Evolutionary conservation across 257 asterid genomes (phyloP).

Genomic region (Plantago ovata): DNA sequence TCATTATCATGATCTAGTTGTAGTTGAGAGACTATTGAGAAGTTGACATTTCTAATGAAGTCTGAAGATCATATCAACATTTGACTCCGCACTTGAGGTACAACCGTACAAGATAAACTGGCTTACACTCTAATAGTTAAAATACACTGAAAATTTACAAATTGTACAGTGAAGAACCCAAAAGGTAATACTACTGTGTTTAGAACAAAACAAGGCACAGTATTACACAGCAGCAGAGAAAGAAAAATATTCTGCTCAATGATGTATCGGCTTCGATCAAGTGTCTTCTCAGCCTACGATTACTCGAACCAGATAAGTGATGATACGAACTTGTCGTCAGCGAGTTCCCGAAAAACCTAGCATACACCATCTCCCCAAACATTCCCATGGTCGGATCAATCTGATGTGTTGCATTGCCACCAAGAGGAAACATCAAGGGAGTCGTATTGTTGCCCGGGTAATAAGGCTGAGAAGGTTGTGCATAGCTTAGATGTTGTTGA

Average conservation of each 20-base stretch:
- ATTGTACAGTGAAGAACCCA: background rate
- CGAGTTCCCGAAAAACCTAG: constrained; percentile 50
- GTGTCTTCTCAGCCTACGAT: constrained; percentile 52
- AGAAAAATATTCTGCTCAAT: constrained; percentile 52
- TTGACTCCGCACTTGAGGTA: too few species aligned
- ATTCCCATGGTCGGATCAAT: constrained; percentile 48
- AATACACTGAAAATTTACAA: constrained; percentile 10
- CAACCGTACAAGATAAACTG: too few species aligned
- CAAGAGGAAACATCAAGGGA: constrained; percentile 19
- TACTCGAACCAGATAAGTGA: constrained; percentile 28
- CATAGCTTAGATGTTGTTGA: constrained; percentile 25
- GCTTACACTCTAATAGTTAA: too few species aligned
- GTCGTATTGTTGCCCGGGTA: constrained; percentile 8
- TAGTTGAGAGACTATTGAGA: too few species aligned
- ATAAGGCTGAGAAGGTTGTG: constrained; percentile 21
- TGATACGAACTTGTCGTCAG: constrained; percentile 42
- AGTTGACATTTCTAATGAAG: too few species aligned
- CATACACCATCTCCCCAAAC: constrained; percentile 60
- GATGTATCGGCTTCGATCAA: constrained; percentile 49
- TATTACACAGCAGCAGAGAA: constrained; percentile 56
- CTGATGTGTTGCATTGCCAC: constrained; percentile 22
- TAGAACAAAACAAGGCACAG: constrained; percentile 56
- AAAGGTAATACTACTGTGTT: constrained; percentile 3
- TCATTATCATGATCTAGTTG: too few species aligned
- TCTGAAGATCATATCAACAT: too few species aligned